These are phyloP conservation scores for Coemansia sp. DNA, from an alignment of 192 early-diverging fungal genomes.

Conservation along the genomic window DNA sequence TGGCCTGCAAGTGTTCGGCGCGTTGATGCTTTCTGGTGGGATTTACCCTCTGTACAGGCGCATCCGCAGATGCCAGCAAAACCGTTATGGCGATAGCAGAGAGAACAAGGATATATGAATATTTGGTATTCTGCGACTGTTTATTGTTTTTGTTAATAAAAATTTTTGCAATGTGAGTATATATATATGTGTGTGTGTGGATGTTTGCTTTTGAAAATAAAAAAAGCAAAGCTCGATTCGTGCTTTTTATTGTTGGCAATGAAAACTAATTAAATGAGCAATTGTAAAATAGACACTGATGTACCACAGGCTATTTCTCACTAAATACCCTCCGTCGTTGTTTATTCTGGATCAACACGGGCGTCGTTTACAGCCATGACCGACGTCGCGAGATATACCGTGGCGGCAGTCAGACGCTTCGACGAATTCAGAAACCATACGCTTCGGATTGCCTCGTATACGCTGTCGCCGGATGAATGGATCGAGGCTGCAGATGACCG, in stretches of 20 bases:
- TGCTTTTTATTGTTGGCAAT: too few species aligned
- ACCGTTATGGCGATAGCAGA: background rate
- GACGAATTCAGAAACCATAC: background rate
- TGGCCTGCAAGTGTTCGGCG: conserved; percentile 12
- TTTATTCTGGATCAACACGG: background rate
- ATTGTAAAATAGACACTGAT: background rate
- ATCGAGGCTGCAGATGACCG: background rate
- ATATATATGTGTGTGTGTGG: too few species aligned
- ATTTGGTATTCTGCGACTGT: background rate
- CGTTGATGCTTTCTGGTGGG: conserved; percentile 19
- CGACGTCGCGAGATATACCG: background rate
- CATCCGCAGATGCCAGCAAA: conserved; percentile 34
- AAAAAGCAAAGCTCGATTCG: too few species aligned
- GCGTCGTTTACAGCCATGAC: background rate
- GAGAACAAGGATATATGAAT: background rate
- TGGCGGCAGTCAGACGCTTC: background rate
- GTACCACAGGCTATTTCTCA: too few species aligned
- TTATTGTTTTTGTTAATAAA: background rate
- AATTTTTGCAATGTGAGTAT: too few species aligned
- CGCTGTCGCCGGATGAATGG: background rate
- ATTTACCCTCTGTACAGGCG: conserved; percentile 25
- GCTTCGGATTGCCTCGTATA: background rate
- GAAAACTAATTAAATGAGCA: too few species aligned
- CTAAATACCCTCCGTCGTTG: background rate
- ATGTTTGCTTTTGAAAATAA: background rate